Base-by-base conservation (phyloP, 139 green algal species). In the Bryopsis sp. region DNA sequence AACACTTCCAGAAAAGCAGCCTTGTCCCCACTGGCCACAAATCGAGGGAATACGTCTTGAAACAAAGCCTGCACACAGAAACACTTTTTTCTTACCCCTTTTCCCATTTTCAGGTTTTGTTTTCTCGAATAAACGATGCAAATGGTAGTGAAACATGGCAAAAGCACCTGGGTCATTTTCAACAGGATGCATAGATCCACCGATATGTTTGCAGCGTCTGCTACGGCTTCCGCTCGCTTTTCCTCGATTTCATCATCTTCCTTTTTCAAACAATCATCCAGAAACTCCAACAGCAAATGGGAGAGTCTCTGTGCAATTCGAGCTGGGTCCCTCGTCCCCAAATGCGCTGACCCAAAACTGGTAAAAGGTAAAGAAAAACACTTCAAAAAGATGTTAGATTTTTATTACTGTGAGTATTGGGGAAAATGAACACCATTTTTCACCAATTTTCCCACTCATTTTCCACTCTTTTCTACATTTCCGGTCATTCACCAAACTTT, bases 51-150 rank as follows among this genome's bases (percentile, higher is more conserved):
- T 6, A 61, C 15, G 24, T 61, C 50, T 8, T 28, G 6, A 26
- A 61, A 61, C 50, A 61, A 32, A 26, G 33, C 50, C 50, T 61
- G n/a, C n/a, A n/a, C n/a, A n/a, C n/a, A n/a, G n/a, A n/a, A n/a
- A n/a, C n/a, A n/a, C n/a, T n/a, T n/a, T n/a, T n/a, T n/a, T n/a
- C n/a, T n/a, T n/a, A n/a, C n/a, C n/a, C n/a, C n/a, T n/a, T n/a
- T n/a, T n/a, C n/a, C n/a, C n/a, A n/a, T n/a, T n/a, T n/a, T n/a
- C n/a, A n/a, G n/a, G n/a, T n/a, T n/a, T n/a, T n/a, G n/a, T n/a
- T n/a, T n/a, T n/a, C n/a, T n/a, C n/a, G n/a, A n/a, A n/a, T n/a
- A n/a, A n/a, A n/a, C n/a, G n/a, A n/a, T n/a, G n/a, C n/a, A n/a
- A n/a, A n/a, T n/a, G n/a, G n/a, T n/a, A n/a, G n/a, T n/a, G n/a